Conservation (phyloP, 2,329 filamentous ascomycete genomes). For the Alternaria sp. region DNA sequence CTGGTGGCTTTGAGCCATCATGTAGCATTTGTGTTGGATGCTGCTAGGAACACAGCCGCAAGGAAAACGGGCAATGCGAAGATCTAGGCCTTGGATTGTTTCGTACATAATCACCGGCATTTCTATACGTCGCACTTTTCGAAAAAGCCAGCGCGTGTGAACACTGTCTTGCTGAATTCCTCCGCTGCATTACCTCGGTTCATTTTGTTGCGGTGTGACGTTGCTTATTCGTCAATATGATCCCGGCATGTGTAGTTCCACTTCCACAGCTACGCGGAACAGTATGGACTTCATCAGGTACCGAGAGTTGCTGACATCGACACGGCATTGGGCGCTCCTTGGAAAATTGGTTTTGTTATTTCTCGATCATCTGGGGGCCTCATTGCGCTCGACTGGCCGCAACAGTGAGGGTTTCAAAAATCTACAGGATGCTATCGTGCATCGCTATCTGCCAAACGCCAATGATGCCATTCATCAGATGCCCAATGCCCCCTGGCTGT, state of each 20-base stretch:
- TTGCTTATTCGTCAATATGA: not conserved
- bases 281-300: not conserved
- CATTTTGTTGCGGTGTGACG: not conserved
- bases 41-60: conserved; percentile 67
- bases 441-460: conserved; percentile 9
- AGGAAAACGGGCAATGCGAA: conserved; percentile 50
- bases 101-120: not conserved
- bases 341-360: not conserved
- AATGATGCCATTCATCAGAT: conserved; percentile 5
- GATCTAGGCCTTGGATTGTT: conserved; percentile 33
- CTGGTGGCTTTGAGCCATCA: conserved; percentile 73
- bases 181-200: not conserved
- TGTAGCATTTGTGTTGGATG: conserved; percentile 67
- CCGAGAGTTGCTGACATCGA: not conserved
- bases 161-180: not conserved
- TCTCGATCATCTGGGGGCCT: not conserved
- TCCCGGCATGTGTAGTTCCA: not conserved
- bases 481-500: not conserved
- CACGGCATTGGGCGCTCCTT: not conserved
- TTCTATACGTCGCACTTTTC: not conserved
- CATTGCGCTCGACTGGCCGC: not conserved
- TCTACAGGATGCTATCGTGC: not conserved
- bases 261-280: not conserved
- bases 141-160: not conserved
- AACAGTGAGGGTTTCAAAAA: not conserved